phyloP scores from a whole-genome alignment of 2,329 filamentous ascomycete species.

The Xylaria arbuscula region DNA sequence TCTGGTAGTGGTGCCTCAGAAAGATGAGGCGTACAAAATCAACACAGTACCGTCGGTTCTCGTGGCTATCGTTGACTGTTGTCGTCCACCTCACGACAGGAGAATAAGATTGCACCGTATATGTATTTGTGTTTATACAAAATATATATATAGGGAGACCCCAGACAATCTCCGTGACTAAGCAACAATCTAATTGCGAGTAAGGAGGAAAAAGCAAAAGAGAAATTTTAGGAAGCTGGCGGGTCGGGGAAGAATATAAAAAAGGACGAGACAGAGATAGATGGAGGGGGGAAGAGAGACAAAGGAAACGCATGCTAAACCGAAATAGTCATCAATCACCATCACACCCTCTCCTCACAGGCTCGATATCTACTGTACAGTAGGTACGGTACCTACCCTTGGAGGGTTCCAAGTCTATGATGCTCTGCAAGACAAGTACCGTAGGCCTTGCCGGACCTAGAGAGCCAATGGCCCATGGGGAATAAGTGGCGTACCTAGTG shows the following conservation, averaged over 20 bases:
- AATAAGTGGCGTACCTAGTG: no score
- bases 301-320: not conserved
- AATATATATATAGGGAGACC: not conserved
- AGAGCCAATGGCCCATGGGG: no score
- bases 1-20: not conserved
- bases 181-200: not conserved
- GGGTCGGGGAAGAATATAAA: not conserved
- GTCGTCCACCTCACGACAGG: not conserved
- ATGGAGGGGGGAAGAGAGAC: not conserved
- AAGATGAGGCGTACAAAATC: not conserved
- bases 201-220: not conserved
- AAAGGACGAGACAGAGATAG: not conserved
- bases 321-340: not conserved
- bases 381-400: not conserved
- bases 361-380: not conserved
- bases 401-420: not conserved
- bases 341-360: no score
- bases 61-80: not conserved
- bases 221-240: not conserved
- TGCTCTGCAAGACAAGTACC: not conserved
- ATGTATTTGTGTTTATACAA: not conserved
- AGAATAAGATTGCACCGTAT: not conserved
- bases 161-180: not conserved
- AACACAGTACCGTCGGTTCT: slow-evolving; percentile 1
- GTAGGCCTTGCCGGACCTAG: no score